These are phyloP conservation scores for Petasospora fabianii DNA, from an alignment of 1,139 yeast species.

Conservation along the genomic window DNA sequence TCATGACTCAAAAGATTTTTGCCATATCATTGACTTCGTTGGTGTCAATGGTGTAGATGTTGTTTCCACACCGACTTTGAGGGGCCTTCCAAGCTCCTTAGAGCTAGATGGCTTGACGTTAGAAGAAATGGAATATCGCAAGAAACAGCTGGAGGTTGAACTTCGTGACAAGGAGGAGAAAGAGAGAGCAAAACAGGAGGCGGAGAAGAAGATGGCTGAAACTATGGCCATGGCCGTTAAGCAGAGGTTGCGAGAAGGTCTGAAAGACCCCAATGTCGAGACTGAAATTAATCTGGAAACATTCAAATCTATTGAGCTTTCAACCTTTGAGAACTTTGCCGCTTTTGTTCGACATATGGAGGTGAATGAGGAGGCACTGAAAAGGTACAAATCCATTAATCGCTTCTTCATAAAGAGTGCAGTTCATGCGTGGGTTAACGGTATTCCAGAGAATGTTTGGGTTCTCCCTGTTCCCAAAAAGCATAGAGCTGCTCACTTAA, in stretches of 20 bases:
- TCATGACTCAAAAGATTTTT: slow-evolving; percentile 55
- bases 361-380: background rate
- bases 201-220: slow-evolving; percentile 2
- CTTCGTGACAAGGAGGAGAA: slow-evolving; percentile 11
- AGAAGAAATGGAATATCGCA: slow-evolving; percentile 29
- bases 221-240: background rate
- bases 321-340: slow-evolving; percentile 29
- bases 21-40: slow-evolving; percentile 78
- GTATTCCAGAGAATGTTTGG: slow-evolving; percentile 18
- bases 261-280: too few relatives aligned
- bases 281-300: slow-evolving; percentile 16
- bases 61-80: slow-evolving; percentile 57
- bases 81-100: slow-evolving; percentile 42
- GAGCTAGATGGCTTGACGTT: slow-evolving; percentile 35
- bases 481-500: slow-evolving; percentile 13
- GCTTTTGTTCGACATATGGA: slow-evolving; percentile 21
- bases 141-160: slow-evolving; percentile 32
- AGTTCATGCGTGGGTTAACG: slow-evolving; percentile 22
- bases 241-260: background rate
- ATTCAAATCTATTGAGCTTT: slow-evolving; percentile 26
- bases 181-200: slow-evolving; percentile 2
- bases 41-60: slow-evolving; percentile 58
- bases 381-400: slow-evolving; percentile 6
- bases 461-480: slow-evolving; percentile 11
- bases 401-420: slow-evolving; percentile 20